Base-by-base conservation (phyloP, 108 stramenopile species). In the Fragilaria crotonensis region DNA sequence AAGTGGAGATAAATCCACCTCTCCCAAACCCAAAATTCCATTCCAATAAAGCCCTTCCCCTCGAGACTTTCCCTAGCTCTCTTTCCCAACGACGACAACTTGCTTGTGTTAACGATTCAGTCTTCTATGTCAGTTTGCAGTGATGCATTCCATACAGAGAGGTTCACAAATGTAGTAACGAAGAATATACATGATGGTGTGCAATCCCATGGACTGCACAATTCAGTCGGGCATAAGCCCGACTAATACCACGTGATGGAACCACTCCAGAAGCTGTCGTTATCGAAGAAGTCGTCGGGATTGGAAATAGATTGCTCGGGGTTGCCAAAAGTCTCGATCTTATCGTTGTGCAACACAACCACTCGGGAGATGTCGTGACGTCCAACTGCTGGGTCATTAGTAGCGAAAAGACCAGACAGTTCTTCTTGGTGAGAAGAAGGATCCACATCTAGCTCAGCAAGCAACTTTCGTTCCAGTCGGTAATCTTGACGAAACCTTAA, bases 251-350 rank as follows among this genome's bases (percentile, higher is more conserved):
- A 91, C 23, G 89, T 91, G 50, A 91, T 80, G 11, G 83, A 85
- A 58, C 89, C 89, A 72, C 77, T 85, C 89, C 89, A 91, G 61
- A 91, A 91, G 51, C 81, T 83, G 68, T 91, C 89, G 80, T 81
- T 91, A 68, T 91, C 89, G 62, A 91, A 91, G 76, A 85, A 87
- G 71, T 73, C 79, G 31, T 76, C 70, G 48, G 64, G 60, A 14
- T 56, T 23, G 44, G 60, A 31, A n/a, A 51, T 31, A 51, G 47
- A 45, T 32, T 65, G 51, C 11, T 59, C 36, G 44, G 60, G 59
- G 48, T 81, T 71, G 52, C 67, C 70, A 57, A 85, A 91, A n/a
- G 84, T 87, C 62, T 84, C 85, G 50, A 85, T 67, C 64, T 66
- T 75, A 63, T 87, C 71, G 60, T 87, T 86, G 72, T 91, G 81